Evolutionary conservation across 2,329 filamentous ascomycete species (phyloP).

Genomic region (Apiospora sp.): DNA sequence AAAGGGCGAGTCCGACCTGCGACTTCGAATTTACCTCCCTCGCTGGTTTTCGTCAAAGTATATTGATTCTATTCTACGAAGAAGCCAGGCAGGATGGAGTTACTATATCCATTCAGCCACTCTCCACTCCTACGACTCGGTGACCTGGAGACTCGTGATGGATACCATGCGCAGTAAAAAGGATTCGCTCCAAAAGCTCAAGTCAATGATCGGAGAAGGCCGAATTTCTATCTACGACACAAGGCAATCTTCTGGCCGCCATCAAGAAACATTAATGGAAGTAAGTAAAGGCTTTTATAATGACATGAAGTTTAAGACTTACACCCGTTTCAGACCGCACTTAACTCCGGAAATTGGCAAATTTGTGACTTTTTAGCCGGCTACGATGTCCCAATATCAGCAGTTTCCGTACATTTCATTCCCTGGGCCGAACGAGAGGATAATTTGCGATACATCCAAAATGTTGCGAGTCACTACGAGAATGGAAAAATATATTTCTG

Average conservation of each 20-base stretch:
- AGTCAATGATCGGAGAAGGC: background rate
- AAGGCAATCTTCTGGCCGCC: background rate
- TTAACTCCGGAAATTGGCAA: background rate
- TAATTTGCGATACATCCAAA: background rate
- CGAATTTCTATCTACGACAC: background rate
- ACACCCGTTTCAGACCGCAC: background rate
- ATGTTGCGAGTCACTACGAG: background rate
- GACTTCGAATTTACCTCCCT: background rate
- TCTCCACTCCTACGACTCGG: background rate
- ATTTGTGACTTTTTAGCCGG: background rate
- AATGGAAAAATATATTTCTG: accelerated
- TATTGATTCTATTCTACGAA: background rate
- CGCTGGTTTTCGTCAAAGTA: background rate
- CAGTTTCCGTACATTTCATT: accelerated
- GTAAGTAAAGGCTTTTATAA: background rate
- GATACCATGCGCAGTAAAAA: background rate
- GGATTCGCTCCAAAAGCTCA: background rate
- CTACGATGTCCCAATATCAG: background rate
- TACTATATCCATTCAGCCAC: background rate
- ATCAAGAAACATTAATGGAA: background rate
- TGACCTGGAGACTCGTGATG: background rate
- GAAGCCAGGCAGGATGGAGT: background rate
- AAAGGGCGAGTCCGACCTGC: background rate
- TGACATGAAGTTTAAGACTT: background rate
- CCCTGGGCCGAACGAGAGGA: background rate